Percentiles rank a stretch among this genome's conserved stretches.
phyloP scores from a whole-genome alignment of 2,329 filamentous ascomycete species.

The Hymenoscyphus repandus region DNA sequence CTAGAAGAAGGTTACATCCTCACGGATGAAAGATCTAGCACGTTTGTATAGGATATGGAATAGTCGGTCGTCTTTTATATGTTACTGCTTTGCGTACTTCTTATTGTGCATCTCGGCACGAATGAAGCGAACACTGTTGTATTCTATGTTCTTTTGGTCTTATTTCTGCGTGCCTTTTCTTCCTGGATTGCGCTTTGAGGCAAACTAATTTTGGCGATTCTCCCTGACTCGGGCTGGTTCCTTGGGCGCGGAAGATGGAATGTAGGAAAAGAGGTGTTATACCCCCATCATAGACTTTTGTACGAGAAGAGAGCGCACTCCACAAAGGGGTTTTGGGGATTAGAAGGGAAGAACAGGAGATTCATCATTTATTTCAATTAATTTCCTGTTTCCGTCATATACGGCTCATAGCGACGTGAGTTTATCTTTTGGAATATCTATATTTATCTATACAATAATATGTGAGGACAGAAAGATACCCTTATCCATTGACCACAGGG shows the following conservation, averaged over 20 bases:
- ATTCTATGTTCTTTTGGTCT: neutral
- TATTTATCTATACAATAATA: too few species aligned
- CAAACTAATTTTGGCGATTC: neutral
- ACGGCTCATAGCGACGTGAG: too few species aligned
- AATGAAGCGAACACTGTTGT: neutral
- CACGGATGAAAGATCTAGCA: slow-evolving; percentile 13
- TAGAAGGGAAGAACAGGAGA: neutral
- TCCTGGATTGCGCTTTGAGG: slow-evolving; percentile 1
- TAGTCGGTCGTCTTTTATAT: neutral
- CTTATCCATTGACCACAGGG: too few species aligned
- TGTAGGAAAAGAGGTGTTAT: neutral
- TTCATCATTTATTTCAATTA: too few species aligned
- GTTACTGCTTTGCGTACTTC: slow-evolving; percentile 3
- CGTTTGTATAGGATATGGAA: slow-evolving; percentile 21
- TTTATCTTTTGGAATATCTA: too few species aligned
- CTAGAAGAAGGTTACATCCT: slow-evolving; percentile 9
- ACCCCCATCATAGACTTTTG: slow-evolving; percentile 1
- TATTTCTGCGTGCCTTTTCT: slow-evolving; percentile 4
- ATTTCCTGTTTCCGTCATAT: too few species aligned
- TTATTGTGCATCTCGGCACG: neutral
- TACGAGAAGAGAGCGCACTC: neutral
- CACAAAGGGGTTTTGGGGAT: neutral
- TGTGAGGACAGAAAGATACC: too few species aligned
- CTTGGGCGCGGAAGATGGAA: neutral
- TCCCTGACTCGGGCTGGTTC: neutral